Evolutionary conservation across 2,329 filamentous ascomycete genomes (phyloP).

Genomic region (Colletotrichum tabaci): DNA sequence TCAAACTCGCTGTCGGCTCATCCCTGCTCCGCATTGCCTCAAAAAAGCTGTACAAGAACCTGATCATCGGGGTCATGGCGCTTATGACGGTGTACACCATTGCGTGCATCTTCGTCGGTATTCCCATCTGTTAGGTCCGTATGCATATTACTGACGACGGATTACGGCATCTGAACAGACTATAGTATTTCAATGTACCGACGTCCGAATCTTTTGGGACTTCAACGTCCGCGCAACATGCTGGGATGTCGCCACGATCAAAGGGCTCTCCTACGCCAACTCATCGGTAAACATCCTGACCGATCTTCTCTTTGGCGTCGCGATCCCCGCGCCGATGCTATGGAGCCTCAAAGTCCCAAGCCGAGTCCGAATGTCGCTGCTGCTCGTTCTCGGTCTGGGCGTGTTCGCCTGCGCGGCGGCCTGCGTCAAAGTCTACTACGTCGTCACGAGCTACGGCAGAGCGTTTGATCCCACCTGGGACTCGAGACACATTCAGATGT

Average conservation of each 20-base stretch:
- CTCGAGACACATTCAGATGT: constrained; percentile 62
- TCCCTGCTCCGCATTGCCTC: constrained; percentile 59
- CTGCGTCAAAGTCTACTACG: constrained; percentile 58
- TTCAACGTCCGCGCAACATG: constrained; percentile 55
- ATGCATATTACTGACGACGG: neutral
- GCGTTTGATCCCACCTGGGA: constrained; percentile 61
- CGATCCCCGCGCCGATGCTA: constrained; percentile 56
- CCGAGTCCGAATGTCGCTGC: constrained; percentile 57
- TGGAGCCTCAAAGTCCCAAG: constrained; percentile 58
- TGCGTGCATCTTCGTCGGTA: constrained; percentile 55
- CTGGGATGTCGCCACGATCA: constrained; percentile 56
- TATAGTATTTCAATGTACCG: constrained; percentile 63
- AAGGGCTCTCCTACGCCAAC: constrained; percentile 61
- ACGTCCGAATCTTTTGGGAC: constrained; percentile 64
- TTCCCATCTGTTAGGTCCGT: neutral
- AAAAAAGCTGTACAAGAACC: constrained; percentile 51
- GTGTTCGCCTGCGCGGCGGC: constrained; percentile 61
- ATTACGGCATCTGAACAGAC: constrained; percentile 49
- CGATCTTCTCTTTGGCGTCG: constrained; percentile 56
- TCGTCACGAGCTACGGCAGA: constrained; percentile 55
- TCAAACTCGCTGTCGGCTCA: constrained; percentile 59
- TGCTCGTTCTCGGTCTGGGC: constrained; percentile 59
- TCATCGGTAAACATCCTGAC: constrained; percentile 53
- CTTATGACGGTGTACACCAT: constrained; percentile 54
- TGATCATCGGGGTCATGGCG: constrained; percentile 56